Percentiles rank a stretch among this genome's conserved stretches.
Conservation (phyloP, 2,329 filamentous ascomycete species). For the Aspergillus sp. region DNA sequence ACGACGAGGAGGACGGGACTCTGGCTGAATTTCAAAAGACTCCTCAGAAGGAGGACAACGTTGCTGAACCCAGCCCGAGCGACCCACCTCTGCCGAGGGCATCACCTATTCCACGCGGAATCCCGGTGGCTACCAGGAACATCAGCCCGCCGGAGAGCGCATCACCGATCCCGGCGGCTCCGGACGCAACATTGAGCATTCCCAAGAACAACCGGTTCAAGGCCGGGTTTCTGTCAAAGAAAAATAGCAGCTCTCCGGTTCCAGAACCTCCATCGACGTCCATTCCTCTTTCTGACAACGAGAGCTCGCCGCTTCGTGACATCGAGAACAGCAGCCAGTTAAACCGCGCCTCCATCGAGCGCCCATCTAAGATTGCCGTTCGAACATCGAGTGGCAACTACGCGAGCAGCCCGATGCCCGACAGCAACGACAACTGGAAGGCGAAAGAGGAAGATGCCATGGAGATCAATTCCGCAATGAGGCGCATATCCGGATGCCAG, state of each 20-base stretch:
- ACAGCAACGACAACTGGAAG: conserved; percentile 42
- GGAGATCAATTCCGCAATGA: conserved; percentile 48
- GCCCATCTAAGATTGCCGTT: conserved; percentile 28
- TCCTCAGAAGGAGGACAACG: conserved; percentile 58
- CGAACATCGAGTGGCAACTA: conserved; percentile 31
- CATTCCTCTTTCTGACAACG: conserved; percentile 51
- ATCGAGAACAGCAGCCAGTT: conserved; percentile 42
- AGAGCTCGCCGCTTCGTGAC: conserved; percentile 45
- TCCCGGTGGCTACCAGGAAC: conserved; percentile 34
- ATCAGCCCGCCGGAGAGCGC: conserved; percentile 37
- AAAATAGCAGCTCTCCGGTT: conserved; percentile 55
- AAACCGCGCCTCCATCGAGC: conserved; percentile 39
- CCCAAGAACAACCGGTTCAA: conserved; percentile 71
- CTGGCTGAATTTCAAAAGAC: conserved; percentile 89
- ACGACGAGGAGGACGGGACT: conserved; percentile 77
- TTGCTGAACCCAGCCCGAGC: conserved; percentile 42
- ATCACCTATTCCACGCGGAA: conserved; percentile 39
- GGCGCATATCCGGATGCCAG: conserved; percentile 41
- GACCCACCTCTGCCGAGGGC: conserved; percentile 41
- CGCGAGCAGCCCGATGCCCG: conserved; percentile 31
- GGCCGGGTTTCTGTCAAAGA: conserved; percentile 72
- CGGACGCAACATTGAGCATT: conserved; percentile 50
- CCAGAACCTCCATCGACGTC: conserved; percentile 50
- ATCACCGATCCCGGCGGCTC: conserved; percentile 49
- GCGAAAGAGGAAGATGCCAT: conserved; percentile 42